phyloP scores from a whole-genome alignment of 805 yeast species.

The Kodamaea nitidulidarum region DNA sequence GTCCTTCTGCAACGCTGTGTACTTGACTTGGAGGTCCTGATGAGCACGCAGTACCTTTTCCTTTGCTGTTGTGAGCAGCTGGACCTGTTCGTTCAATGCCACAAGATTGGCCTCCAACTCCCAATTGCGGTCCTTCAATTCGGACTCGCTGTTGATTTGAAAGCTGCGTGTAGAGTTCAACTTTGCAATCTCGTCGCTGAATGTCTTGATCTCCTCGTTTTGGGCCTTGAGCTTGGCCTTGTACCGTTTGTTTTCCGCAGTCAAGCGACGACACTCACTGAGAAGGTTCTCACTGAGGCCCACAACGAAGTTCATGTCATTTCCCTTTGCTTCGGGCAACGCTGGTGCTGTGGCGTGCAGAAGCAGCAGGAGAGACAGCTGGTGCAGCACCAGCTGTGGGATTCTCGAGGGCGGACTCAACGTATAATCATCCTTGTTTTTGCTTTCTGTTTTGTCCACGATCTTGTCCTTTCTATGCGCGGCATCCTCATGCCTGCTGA shows the following conservation, averaged over 20 bases:
- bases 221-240: constrained; percentile 39
- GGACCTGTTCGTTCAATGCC: constrained; percentile 40
- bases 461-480: not conserved
- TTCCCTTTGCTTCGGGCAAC: constrained; percentile 46
- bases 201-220: constrained; percentile 41
- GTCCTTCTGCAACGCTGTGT: constrained; percentile 36
- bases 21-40: constrained; percentile 30
- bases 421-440: constrained; percentile 11
- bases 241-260: constrained; percentile 54
- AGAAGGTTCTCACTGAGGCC: constrained; percentile 70
- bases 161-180: constrained; percentile 31
- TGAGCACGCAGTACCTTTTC: constrained; percentile 30
- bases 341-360: constrained; percentile 15
- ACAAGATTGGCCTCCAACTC: constrained; percentile 55
- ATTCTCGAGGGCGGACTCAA: not conserved
- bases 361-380: not conserved
- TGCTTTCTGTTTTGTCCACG: constrained; percentile 9
- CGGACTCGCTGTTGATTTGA: constrained; percentile 42
- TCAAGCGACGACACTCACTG: constrained; percentile 65
- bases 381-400: not conserved
- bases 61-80: constrained; percentile 37
- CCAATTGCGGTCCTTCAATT: constrained; percentile 59
- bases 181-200: constrained; percentile 31
- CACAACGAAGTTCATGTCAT: constrained; percentile 68
- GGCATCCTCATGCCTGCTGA: constrained; percentile 17